These are phyloP conservation scores for Populus hybrid DNA, from an alignment of 441 rosid genomes.

Conservation along the genomic window DNA sequence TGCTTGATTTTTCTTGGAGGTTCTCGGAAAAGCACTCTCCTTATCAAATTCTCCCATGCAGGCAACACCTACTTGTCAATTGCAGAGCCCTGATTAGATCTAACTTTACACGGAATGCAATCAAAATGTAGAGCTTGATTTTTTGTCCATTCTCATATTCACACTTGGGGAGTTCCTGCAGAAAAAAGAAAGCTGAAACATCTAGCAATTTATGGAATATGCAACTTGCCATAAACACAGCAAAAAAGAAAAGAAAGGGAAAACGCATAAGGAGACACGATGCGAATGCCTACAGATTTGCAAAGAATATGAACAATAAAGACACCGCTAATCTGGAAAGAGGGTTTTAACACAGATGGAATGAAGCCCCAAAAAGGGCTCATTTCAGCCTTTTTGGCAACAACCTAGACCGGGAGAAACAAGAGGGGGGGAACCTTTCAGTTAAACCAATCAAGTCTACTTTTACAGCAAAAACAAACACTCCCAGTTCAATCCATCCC, in stretches of 20 bases:
- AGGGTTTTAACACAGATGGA: background rate
- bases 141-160: too few species aligned
- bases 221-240: background rate
- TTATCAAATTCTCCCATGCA: too few species aligned
- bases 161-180: too few species aligned
- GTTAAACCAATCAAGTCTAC: background rate
- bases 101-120: too few species aligned
- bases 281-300: background rate
- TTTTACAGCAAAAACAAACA: too few species aligned
- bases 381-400: background rate
- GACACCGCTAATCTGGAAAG: background rate
- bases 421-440: background rate
- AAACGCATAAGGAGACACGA: background rate
- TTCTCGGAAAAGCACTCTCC: too few species aligned
- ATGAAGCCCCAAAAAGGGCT: background rate
- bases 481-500: background rate
- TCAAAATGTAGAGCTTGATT: too few species aligned
- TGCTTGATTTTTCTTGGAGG: too few species aligned
- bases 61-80: too few species aligned
- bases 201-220: background rate
- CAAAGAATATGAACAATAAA: background rate
- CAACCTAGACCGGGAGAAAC: background rate
- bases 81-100: too few species aligned
- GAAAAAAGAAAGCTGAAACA: background rate
- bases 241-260: background rate